phyloP scores from a whole-genome alignment of 2,329 filamentous ascomycete genomes.

The Pseudocercospora eumusae region DNA sequence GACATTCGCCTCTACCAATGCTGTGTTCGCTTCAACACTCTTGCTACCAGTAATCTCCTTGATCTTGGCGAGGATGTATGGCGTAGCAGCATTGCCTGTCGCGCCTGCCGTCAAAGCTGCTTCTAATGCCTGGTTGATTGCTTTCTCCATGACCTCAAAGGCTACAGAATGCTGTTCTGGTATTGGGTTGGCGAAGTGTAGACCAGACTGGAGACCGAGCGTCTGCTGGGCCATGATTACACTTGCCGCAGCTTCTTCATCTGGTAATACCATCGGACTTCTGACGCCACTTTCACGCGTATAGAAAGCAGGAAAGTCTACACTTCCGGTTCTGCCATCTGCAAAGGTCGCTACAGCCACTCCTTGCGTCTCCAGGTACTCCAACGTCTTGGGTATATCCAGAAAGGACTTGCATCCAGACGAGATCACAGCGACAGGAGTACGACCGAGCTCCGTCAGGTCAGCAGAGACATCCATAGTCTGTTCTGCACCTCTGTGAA shows the following conservation, averaged over 20 bases:
- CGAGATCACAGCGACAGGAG: slow-evolving; percentile 82
- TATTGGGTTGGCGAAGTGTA: slow-evolving; percentile 88
- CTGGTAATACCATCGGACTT: slow-evolving; percentile 73
- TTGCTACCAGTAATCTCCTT: slow-evolving; percentile 72
- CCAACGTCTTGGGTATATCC: slow-evolving; percentile 85
- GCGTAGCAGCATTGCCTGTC: slow-evolving; percentile 76
- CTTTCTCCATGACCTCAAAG: slow-evolving; percentile 66
- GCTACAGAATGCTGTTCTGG: slow-evolving; percentile 70
- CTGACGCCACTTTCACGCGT: slow-evolving; percentile 79
- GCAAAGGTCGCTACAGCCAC: slow-evolving; percentile 87
- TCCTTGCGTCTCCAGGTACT: slow-evolving; percentile 72
- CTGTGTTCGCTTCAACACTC: slow-evolving; percentile 73
- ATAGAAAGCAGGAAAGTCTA: slow-evolving; percentile 94
- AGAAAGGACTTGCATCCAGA: slow-evolving; percentile 96
- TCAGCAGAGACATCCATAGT: slow-evolving; percentile 95
- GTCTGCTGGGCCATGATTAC: slow-evolving; percentile 78
- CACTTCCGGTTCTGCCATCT: slow-evolving; percentile 68
- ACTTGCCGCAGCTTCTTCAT: slow-evolving; percentile 81
- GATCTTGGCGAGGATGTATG: slow-evolving; percentile 77
- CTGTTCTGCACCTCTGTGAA: slow-evolving; percentile 82
- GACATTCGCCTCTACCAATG: slow-evolving; percentile 68
- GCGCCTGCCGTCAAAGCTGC: slow-evolving; percentile 67
- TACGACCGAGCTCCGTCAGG: slow-evolving; percentile 87
- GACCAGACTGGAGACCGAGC: slow-evolving; percentile 72
- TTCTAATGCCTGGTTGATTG: slow-evolving; percentile 67